Evolutionary conservation across 352 stramenopile species (phyloP).

Genomic region (Globisporangium rhizosaccharum): DNA sequence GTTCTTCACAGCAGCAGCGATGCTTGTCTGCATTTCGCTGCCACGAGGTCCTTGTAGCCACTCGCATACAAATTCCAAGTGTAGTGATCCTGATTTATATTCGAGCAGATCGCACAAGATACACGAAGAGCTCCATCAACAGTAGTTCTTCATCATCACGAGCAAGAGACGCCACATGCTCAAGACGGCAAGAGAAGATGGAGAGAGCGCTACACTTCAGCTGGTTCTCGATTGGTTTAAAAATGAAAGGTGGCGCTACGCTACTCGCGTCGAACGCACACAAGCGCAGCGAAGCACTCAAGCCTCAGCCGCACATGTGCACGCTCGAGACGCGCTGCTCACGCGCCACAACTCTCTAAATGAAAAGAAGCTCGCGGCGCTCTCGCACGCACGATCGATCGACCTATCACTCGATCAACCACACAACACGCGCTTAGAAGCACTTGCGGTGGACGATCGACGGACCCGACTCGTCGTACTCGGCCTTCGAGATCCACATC

Average conservation of each 20-base stretch:
- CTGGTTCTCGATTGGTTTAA: constrained; percentile 3
- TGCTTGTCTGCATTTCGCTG: background rate
- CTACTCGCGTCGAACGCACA: background rate
- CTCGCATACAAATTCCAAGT: too few relatives aligned
- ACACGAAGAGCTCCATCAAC: too few relatives aligned
- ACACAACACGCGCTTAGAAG: constrained; percentile 22
- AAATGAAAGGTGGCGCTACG: constrained; percentile 3
- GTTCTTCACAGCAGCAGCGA: too few relatives aligned
- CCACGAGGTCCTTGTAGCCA: background rate
- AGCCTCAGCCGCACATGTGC: too few relatives aligned
- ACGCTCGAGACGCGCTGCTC: too few relatives aligned
- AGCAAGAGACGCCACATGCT: too few relatives aligned
- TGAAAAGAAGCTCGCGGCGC: too few relatives aligned
- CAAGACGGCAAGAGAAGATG: background rate
- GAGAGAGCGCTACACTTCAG: background rate
- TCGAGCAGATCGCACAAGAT: too few relatives aligned
- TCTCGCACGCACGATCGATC: background rate
- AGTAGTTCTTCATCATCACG: too few relatives aligned
- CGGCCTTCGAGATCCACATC: constrained; percentile 97
- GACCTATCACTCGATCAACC: too few relatives aligned
- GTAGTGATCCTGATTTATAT: too few relatives aligned
- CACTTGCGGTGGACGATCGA: constrained; percentile 96
- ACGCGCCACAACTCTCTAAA: too few relatives aligned
- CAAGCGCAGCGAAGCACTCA: background rate
- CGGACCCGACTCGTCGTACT: constrained; percentile 96